Conservation (phyloP, 768 basidiomycete species). For the Termitomyces heimii region DNA sequence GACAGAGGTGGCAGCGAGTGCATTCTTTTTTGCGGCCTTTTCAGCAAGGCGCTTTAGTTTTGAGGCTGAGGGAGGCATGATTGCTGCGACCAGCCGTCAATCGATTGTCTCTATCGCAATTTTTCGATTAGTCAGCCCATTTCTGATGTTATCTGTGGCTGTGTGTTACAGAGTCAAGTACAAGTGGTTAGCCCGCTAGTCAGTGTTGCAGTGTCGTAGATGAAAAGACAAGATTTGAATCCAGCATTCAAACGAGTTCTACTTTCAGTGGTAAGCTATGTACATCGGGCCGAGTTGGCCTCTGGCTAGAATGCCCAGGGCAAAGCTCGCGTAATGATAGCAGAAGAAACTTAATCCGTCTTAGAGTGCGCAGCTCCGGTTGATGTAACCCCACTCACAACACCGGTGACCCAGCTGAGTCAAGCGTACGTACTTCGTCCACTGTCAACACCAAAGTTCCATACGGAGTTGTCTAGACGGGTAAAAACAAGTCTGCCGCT, state of each 20-base stretch:
- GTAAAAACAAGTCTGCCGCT: too few relatives aligned
- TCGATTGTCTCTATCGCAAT: conserved; percentile 18
- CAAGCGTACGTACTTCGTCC: neutral
- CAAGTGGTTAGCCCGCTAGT: too few relatives aligned
- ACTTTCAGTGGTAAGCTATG: neutral
- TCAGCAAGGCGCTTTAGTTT: conserved; percentile 94
- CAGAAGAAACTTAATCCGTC: neutral
- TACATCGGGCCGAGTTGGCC: neutral
- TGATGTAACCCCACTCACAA: neutral
- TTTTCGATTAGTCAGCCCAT: conserved; percentile 31
- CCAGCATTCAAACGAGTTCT: neutral
- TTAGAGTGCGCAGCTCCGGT: neutral
- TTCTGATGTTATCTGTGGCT: conserved; percentile 15
- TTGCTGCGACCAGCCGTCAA: conserved; percentile 23
- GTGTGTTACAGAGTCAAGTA: neutral
- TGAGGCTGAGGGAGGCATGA: conserved; percentile 76
- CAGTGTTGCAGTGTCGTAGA: neutral
- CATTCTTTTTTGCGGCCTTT: conserved; percentile 78
- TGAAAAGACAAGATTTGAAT: neutral
- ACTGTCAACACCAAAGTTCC: neutral
- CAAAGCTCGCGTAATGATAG: neutral
- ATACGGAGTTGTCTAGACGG: neutral
- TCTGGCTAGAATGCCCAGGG: neutral
- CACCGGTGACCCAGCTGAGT: neutral
- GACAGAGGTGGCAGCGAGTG: conserved; percentile 31